Base-by-base conservation (phyloP, 2,329 filamentous ascomycete species). In the Penicillium sp. region DNA sequence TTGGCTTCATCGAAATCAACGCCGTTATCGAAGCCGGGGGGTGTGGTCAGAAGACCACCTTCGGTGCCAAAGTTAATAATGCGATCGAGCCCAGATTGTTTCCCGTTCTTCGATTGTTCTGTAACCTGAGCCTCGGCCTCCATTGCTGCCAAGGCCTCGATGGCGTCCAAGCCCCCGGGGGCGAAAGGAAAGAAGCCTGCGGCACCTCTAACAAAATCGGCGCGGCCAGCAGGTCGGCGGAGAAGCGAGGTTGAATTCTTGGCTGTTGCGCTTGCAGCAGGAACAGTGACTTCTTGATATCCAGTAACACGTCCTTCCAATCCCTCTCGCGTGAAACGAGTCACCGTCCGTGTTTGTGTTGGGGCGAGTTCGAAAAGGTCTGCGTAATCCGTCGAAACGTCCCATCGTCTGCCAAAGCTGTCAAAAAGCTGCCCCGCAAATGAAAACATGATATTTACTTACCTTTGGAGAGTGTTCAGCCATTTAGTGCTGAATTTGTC, bases 151-250 rank as follows among this genome's bases (percentile, higher is more conserved):
- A 92, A 88, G 2, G 90, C 89, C 73, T 96, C 90, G 23, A 97
- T 89, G 2, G 87, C 86, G 60, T 97, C 93, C 15, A 97, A 77
- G 1, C 94, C 94, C 55, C 93, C 93, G 0, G 93, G 93, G 0
- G 92, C 89, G 76, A 97, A 97, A 0, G 93, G 93, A 59, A 96
- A 95, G 78, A 95, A 97, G 0, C 93, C 93, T 8, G 93, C 91
- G 37, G 90, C 93, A 15, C 94, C 94, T 60, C 93, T 85, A 13
- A 97, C 93, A 74, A 97, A 96, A 50, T 97, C 93, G 31, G 90
- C 91, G 61, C 90, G 85, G 57, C 86, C 88, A 15, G 91, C 93
- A 4, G 93, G 93, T 71, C 95, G 95, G 46, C 94, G 85, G 17
- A 90, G 80, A 41, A 97, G 81, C 6, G 92, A 96, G 0, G 93